Evolutionary conservation across 352 stramenopile genomes (phyloP).

Genomic region (Globisporangium splendens): DNA sequence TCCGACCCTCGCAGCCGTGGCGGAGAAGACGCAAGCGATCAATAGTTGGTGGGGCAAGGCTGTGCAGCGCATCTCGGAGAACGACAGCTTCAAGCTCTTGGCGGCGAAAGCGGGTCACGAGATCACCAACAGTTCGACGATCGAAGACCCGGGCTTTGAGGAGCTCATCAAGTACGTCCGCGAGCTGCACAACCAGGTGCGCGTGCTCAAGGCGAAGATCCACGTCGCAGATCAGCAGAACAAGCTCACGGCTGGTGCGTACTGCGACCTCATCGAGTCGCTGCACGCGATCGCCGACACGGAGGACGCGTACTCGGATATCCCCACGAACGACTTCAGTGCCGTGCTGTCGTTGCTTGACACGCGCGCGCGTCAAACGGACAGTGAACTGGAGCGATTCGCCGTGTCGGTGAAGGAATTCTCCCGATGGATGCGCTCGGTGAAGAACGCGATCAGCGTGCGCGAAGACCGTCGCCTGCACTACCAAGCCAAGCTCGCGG

Average conservation of each 20-base stretch:
- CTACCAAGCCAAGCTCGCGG: constrained; percentile 75
- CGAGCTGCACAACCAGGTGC: constrained; percentile 58
- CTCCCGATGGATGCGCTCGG: constrained; percentile 67
- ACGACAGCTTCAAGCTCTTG: constrained; percentile 66
- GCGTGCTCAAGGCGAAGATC: constrained; percentile 60
- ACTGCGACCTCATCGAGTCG: constrained; percentile 82
- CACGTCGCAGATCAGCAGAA: constrained; percentile 61
- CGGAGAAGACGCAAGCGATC: constrained; percentile 65
- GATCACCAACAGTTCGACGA: constrained; percentile 33
- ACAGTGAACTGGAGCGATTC: constrained; percentile 69
- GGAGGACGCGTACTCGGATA: constrained; percentile 62
- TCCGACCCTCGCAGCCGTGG: constrained; percentile 39
- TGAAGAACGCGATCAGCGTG: constrained; percentile 65
- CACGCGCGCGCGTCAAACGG: constrained; percentile 70
- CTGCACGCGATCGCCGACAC: constrained; percentile 63
- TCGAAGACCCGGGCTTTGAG: constrained; percentile 72
- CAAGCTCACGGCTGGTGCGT: constrained; percentile 63
- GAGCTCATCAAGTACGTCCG: constrained; percentile 60
- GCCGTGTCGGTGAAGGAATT: constrained; percentile 63
- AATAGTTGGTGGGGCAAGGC: constrained; percentile 84
- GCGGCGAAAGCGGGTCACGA: constrained; percentile 46
- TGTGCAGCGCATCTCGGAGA: constrained; percentile 78
- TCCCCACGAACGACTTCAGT: constrained; percentile 59
- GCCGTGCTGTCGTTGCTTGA: constrained; percentile 64
- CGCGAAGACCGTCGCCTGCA: constrained; percentile 74